These are phyloP conservation scores for Aristolochia contorta DNA, from an alignment of 164 flowering plant genomes.

Conservation along the genomic window DNA sequence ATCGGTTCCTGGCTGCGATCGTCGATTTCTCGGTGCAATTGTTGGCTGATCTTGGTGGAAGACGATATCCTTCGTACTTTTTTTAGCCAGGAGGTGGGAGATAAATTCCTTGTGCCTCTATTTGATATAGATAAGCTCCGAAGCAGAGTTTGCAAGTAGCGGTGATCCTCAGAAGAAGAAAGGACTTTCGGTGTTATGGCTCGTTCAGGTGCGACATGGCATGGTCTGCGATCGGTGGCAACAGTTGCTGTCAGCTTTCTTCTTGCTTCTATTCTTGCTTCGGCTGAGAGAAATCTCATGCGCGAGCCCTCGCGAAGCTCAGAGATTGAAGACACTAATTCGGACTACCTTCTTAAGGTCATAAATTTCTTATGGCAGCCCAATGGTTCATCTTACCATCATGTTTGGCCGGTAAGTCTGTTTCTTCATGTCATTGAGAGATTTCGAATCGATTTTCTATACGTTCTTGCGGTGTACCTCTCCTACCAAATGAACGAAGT, in stretches of 20 bases:
- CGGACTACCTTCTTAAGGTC: constrained; percentile 22
- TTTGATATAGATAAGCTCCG: too few species aligned
- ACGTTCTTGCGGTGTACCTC: neutral
- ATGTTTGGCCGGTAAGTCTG: constrained; percentile 88
- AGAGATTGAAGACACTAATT: constrained; percentile 11
- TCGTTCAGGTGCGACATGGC: constrained; percentile 31
- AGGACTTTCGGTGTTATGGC: constrained; percentile 30
- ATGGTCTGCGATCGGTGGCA: constrained; percentile 22
- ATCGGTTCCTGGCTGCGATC: too few species aligned
- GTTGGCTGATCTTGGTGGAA: too few species aligned
- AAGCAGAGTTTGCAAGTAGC: neutral
- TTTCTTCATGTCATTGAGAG: neutral
- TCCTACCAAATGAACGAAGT: too few species aligned
- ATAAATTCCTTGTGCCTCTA: too few species aligned
- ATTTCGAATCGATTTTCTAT: neutral
- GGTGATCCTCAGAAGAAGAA: constrained; percentile 1
- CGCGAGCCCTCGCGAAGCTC: constrained; percentile 14
- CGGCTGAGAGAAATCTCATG: constrained; percentile 56
- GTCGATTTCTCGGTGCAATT: too few species aligned
- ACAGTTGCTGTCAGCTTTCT: constrained; percentile 31
- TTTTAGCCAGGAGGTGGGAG: too few species aligned
- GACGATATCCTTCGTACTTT: too few species aligned
- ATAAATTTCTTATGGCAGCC: constrained; percentile 66
- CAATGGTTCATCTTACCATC: constrained; percentile 52
- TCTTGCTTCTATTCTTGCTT: constrained; percentile 44